Evolutionary conservation across 352 stramenopile species (phyloP), one percentile per base, ranked within the genome.

Genomic region (Pythium myriotylum): DNA sequence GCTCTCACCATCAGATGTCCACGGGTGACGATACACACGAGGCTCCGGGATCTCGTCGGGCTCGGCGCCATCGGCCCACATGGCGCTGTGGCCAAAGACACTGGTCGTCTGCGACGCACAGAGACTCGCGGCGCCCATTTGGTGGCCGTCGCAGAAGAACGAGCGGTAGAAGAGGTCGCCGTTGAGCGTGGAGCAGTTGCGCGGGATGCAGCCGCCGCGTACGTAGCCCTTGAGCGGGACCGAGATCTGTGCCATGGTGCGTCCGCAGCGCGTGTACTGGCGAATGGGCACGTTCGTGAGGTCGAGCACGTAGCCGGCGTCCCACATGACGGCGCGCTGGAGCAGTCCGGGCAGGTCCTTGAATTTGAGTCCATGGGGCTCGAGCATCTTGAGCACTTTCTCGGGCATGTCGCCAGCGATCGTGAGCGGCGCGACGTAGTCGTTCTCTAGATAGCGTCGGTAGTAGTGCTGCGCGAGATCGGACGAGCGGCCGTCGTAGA

Each of bases 41-140:
- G 58, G 58, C n/a, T 67, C 64, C 7, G 64, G 64, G 39, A 71
- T 55, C 43, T 55, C 52, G 50, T 65, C 58, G n/a, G 47, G 56
- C 26, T 63, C 57, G 37, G 41, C 64, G 20, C 64, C 64, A 46
- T 61, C 53, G 10, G 64, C 50, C 64, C 64, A 71, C 64, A 71
- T 71, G 19, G 64, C 20, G 10, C 37, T 59, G 52, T 71, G 82
- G 0, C 66, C 68, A 5, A 68, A 62, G 26, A 71, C 54, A 23
- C 71, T 62, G 9, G 66, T 52, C 10, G 70, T 69, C 32, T 79
- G 72, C 4, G 84, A 70, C 8, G 60, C 53, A 43, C 65, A 72
- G 3, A 62, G 35, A n/a, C 52, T 57, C 16, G 60, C 59, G 1
- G 47, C 27, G 23, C 33, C 53, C 59, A 72, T 68, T 62, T 72